Percentiles rank a stretch among this genome's conserved stretches.
Evolutionary conservation across 2,329 filamentous ascomycete species (phyloP).

Genomic region (Fusarium pseudoanthophilum): DNA sequence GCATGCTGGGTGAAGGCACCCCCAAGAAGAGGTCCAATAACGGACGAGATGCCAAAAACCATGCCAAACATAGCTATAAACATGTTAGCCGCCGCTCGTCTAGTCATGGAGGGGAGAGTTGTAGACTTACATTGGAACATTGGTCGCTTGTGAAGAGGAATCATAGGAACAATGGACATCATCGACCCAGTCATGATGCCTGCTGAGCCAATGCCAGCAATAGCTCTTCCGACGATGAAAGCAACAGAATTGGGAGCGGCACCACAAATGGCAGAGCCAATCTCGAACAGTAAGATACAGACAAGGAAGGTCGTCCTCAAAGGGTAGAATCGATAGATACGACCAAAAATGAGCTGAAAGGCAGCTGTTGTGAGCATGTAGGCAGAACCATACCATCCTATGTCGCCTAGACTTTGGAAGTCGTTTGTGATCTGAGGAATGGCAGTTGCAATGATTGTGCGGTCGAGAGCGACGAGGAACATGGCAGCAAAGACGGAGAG

Average conservation of each 20-base stretch:
- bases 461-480: slow-evolving; percentile 67
- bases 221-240: slow-evolving; percentile 67
- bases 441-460: slow-evolving; percentile 67
- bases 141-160: slow-evolving; percentile 69
- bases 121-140: slow-evolving; percentile 61
- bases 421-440: slow-evolving; percentile 66
- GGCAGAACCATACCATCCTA: slow-evolving; percentile 72
- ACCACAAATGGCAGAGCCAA: slow-evolving; percentile 65
- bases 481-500: slow-evolving; percentile 64
- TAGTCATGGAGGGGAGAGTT: not conserved
- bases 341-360: slow-evolving; percentile 63
- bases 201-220: slow-evolving; percentile 66
- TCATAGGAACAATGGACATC: slow-evolving; percentile 66
- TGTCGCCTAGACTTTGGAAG: slow-evolving; percentile 67
- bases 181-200: slow-evolving; percentile 68
- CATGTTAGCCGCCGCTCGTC: slow-evolving; percentile 17
- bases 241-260: slow-evolving; percentile 63
- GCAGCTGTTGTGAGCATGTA: slow-evolving; percentile 70
- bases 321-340: slow-evolving; percentile 65
- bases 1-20: slow-evolving; percentile 61
- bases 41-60: slow-evolving; percentile 65
- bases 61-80: slow-evolving; percentile 61
- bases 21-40: slow-evolving; percentile 64
- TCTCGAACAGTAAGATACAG: slow-evolving; percentile 63
- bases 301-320: slow-evolving; percentile 60